These are phyloP conservation scores for Aegilops speltoides DNA, from an alignment of 176 grass and related monocot genomes.

Conservation along the genomic window DNA sequence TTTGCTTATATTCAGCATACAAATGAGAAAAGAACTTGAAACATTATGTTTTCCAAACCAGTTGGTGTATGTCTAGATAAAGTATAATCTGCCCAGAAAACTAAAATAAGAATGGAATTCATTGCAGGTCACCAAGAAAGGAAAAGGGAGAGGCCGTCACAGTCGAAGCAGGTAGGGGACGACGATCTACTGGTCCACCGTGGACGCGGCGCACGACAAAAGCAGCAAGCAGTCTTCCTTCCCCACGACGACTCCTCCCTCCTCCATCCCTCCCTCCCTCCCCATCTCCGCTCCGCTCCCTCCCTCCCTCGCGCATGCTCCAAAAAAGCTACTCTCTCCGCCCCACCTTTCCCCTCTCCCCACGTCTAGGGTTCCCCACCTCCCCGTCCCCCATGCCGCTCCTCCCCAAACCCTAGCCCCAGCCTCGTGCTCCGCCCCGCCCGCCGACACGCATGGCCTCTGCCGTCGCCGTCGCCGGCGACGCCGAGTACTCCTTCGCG, in stretches of 20 bases:
- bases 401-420: slow-evolving; percentile 12
- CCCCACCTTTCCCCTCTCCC: slow-evolving; percentile 7
- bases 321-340: slow-evolving; percentile 30
- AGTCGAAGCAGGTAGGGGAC: background rate
- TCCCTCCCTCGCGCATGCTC: slow-evolving; percentile 39
- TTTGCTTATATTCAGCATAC: no score
- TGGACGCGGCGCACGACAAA: slow-evolving; percentile 35
- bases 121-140: background rate
- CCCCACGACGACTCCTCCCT: background rate
- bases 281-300: background rate
- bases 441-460: background rate
- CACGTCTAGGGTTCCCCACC: slow-evolving; percentile 55
- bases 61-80: no score
- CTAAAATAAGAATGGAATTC: no score
- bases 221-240: slow-evolving; percentile 1
- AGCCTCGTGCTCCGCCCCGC: background rate
- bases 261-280: background rate
- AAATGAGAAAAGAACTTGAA: background rate
- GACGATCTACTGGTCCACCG: background rate
- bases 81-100: no score
- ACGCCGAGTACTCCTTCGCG: slow-evolving; percentile 80
- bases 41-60: background rate
- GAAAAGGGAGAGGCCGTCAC: background rate
- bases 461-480: slow-evolving; percentile 1
- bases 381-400: slow-evolving; percentile 6